phyloP scores from a whole-genome alignment of 2,329 filamentous ascomycete genomes.

The Alternaria atra region DNA sequence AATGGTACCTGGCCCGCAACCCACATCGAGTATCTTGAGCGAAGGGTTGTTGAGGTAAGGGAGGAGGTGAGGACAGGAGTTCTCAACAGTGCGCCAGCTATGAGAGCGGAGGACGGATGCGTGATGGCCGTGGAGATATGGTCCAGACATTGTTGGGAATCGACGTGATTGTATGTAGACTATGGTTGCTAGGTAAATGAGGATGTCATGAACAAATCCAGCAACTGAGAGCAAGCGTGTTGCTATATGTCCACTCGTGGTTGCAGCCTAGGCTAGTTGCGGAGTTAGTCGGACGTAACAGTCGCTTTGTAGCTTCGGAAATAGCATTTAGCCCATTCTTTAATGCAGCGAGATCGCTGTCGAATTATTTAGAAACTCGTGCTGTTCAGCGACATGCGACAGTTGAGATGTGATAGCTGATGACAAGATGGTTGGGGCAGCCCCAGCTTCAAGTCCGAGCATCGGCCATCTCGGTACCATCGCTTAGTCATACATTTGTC shows the following conservation, averaged over 20 bases:
- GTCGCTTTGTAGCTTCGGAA: not conserved
- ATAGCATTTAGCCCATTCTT: not conserved
- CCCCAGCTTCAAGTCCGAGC: slow-evolving; percentile 7
- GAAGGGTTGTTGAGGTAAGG: slow-evolving; percentile 42
- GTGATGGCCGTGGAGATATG: slow-evolving; percentile 56
- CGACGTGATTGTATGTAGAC: not conserved
- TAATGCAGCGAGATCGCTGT: slow-evolving; percentile 5
- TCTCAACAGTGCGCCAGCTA: slow-evolving; percentile 56
- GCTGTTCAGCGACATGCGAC: not conserved
- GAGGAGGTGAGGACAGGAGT: slow-evolving; percentile 53
- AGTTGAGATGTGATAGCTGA: not conserved
- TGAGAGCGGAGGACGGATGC: slow-evolving; percentile 55
- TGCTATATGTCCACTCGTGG: not conserved
- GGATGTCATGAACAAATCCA: not conserved
- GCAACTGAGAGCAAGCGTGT: not conserved
- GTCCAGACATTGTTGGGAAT: slow-evolving; percentile 15
- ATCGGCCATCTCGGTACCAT: slow-evolving; percentile 17
- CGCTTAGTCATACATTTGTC: slow-evolving; percentile 9
- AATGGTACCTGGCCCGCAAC: slow-evolving; percentile 61
- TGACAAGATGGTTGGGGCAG: not conserved
- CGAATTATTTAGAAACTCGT: not conserved
- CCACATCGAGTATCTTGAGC: slow-evolving; percentile 57
- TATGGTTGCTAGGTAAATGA: not conserved
- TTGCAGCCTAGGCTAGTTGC: slow-evolving; percentile 5
- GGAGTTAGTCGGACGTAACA: slow-evolving; percentile 9